Conservation (phyloP, 1,139 yeast species). For the Blastobotrys persicus region DNA sequence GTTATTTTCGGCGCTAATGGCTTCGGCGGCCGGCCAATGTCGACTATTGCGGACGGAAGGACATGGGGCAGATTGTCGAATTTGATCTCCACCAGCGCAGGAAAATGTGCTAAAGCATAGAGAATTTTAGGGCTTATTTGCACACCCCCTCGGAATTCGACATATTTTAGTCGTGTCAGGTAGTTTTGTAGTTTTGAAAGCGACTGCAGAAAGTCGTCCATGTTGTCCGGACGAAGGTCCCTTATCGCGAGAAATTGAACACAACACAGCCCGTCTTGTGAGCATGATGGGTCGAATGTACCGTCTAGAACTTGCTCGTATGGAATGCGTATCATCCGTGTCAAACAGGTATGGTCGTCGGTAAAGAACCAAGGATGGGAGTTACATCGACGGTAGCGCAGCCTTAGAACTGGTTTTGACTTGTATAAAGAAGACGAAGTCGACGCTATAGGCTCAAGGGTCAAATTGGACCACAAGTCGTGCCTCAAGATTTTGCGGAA, state of each 20-base stretch:
- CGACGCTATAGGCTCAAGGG: not conserved
- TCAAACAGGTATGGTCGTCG: conserved; percentile 4
- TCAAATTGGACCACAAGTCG: not conserved
- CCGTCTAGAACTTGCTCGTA: not conserved
- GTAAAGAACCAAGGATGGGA: not conserved
- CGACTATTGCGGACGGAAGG: not conserved
- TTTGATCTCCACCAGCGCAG: not conserved
- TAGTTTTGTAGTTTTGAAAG: not conserved
- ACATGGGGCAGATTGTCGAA: conserved; percentile 1
- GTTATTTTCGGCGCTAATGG: not conserved
- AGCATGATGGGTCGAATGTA: not conserved
- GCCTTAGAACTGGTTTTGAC: not conserved
- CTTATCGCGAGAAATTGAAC: not conserved
- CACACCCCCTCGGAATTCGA: not conserved
- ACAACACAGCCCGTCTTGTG: not conserved
- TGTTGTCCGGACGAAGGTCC: not conserved
- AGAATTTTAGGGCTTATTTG: not conserved
- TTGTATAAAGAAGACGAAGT: not conserved
- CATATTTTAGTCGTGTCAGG: not conserved
- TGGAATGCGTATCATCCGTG: not conserved
- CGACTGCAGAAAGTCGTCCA: not conserved
- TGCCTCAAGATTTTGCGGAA: not conserved
- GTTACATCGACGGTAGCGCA: not conserved
- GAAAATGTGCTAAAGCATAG: not conserved
- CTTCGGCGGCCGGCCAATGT: not conserved